A percentile compares a stretch with the other conserved stretches of the same genome.
phyloP scores from a whole-genome alignment of 139 green algal genomes.

The Micractinium sp. region DNA sequence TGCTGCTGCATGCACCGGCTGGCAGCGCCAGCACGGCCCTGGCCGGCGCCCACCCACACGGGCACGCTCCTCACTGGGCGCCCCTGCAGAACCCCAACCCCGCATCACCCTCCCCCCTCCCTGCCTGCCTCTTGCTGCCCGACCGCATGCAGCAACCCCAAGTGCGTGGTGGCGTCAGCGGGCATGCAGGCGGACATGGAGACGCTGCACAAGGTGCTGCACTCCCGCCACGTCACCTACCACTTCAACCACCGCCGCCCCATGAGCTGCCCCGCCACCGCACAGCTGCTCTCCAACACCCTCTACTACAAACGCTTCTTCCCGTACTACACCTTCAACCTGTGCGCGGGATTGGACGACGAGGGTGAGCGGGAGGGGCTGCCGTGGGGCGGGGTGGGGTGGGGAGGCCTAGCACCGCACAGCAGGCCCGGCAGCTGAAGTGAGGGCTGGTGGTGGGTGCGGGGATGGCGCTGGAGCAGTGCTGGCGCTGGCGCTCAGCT shows the following conservation, averaged over 20 bases:
- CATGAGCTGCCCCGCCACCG: conserved; percentile 89
- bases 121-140: background rate
- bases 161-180: conserved; percentile 85
- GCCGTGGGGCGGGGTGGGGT: background rate
- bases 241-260: conserved; percentile 80
- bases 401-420: no score
- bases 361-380: conserved; percentile 67
- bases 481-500: no score
- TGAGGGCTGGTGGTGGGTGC: no score
- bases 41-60: background rate
- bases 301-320: conserved; percentile 99
- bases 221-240: conserved; percentile 82
- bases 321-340: conserved; percentile 99
- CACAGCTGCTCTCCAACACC: conserved; percentile 98
- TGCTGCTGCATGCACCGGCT: no score
- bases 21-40: no score
- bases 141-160: conserved; percentile 68
- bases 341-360: conserved; percentile 92
- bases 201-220: conserved; percentile 93
- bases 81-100: background rate
- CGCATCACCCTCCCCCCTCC: background rate
- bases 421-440: no score
- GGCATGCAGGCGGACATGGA: conserved; percentile 92
- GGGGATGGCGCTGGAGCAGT: no score
- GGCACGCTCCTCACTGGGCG: background rate